phyloP scores from a whole-genome alignment of 805 yeast genomes.

The Kodamaea laetipori region DNA sequence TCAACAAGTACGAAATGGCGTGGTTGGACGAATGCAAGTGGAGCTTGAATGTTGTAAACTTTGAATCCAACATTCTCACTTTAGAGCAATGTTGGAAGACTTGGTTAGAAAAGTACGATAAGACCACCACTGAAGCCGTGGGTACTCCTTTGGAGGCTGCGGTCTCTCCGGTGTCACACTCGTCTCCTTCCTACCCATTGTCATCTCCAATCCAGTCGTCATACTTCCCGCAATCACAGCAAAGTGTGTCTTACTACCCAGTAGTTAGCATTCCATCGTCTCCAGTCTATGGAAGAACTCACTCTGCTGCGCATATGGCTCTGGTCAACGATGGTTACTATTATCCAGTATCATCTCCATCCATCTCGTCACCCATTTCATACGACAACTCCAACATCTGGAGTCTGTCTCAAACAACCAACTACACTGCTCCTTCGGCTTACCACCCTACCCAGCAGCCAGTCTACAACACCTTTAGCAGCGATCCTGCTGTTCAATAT shows the following conservation, averaged over 20 bases:
- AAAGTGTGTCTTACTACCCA: conserved; percentile 9
- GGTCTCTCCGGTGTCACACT: conserved; percentile 1
- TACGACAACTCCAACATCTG: conserved; percentile 24
- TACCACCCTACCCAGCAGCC: conserved; percentile 12
- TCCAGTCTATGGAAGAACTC: conserved; percentile 18
- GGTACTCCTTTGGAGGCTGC: conserved; percentile 7
- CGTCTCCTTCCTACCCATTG: conserved; percentile 12
- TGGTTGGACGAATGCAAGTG: conserved; percentile 68
- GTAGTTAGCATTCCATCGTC: conserved; percentile 23
- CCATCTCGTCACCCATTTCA: conserved; percentile 28
- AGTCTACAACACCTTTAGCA: conserved; percentile 16
- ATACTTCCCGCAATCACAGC: conserved; percentile 7
- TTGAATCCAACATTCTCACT: conserved; percentile 39
- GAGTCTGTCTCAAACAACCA: conserved; percentile 15
- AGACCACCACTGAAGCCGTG: conserved; percentile 9
- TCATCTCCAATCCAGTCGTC: conserved; percentile 14
- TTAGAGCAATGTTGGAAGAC: conserved; percentile 49
- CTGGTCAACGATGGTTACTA: conserved; percentile 15
- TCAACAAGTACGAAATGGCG: conserved; percentile 67
- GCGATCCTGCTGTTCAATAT: conserved; percentile 25
- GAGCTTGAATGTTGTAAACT: conserved; percentile 50
- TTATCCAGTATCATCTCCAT: conserved; percentile 28
- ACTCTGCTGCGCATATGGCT: background rate
- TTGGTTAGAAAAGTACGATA: conserved; percentile 41
- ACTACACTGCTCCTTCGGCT: conserved; percentile 25